These are phyloP conservation scores for Lichtheimia corymbifera DNA, from an alignment of 371 early-diverging fungal species.

Conservation along the genomic window DNA sequence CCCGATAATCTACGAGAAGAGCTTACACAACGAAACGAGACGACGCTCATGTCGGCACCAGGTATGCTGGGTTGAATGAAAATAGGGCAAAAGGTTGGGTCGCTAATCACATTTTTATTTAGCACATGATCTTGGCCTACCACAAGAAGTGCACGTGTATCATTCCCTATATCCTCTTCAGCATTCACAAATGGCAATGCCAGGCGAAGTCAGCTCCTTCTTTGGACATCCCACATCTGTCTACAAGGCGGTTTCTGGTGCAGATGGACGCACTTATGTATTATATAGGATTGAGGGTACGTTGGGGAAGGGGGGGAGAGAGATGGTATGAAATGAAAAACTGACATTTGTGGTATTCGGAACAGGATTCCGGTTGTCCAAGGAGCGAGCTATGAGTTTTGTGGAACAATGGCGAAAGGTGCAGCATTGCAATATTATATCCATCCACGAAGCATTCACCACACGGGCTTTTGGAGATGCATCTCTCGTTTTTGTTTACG, in stretches of 20 bases:
- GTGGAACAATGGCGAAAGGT: constrained; percentile 87
- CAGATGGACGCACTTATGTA: constrained; percentile 84
- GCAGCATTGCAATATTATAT: constrained; percentile 82
- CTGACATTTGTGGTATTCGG: not conserved
- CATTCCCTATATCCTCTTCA: constrained; percentile 81
- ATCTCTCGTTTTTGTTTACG: constrained; percentile 82
- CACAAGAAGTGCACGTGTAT: constrained; percentile 49
- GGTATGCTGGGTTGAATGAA: constrained; percentile 27
- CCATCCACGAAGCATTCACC: constrained; percentile 92
- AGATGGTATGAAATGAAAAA: not conserved
- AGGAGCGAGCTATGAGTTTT: constrained; percentile 77
- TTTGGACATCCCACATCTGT: constrained; percentile 80
- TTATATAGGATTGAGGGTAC: constrained; percentile 77
- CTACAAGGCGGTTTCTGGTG: constrained; percentile 81
- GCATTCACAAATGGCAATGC: constrained; percentile 10
- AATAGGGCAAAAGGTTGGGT: not conserved
- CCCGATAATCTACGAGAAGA: constrained; percentile 81
- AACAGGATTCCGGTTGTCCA: constrained; percentile 60
- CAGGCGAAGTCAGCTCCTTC: constrained; percentile 26
- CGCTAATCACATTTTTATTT: not conserved
- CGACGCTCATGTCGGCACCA: constrained; percentile 58
- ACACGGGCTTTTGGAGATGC: constrained; percentile 94
- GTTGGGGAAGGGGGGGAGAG: not conserved
- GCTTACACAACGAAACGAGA: constrained; percentile 72
- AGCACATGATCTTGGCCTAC: constrained; percentile 63